A percentile compares a stretch with the other conserved stretches of the same genome.
phyloP scores from a whole-genome alignment of 2,329 filamentous ascomycete genomes.

The Pestalotiopsis sp. region DNA sequence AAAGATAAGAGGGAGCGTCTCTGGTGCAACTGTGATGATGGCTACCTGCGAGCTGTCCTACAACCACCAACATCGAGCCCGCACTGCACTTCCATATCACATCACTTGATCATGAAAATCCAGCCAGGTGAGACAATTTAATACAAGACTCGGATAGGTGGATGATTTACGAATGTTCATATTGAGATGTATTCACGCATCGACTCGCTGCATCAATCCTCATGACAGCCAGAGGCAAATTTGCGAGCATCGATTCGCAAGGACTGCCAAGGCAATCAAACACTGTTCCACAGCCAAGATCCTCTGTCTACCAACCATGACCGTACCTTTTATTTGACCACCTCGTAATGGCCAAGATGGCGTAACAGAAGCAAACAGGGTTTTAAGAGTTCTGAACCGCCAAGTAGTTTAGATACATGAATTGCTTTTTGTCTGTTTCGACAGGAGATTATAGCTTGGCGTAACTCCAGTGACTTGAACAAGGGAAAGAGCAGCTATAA shows the following conservation, averaged over 20 bases:
- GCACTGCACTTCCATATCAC: background rate
- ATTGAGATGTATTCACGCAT: background rate
- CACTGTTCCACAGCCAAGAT: background rate
- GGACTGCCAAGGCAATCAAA: background rate
- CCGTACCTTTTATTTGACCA: background rate
- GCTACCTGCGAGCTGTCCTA: too few species aligned
- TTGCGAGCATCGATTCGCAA: background rate
- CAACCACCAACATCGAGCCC: background rate
- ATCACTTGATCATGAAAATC: too few species aligned
- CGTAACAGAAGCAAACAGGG: background rate
- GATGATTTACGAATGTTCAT: background rate
- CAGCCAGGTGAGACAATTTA: background rate
- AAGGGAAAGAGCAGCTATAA: background rate
- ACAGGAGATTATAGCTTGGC: background rate
- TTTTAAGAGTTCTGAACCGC: background rate
- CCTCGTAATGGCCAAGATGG: background rate
- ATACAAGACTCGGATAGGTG: background rate
- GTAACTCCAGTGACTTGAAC: background rate
- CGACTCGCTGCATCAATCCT: background rate
- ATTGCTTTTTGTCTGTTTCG: background rate
- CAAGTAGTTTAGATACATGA: background rate
- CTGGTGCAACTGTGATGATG: background rate
- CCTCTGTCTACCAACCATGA: background rate
- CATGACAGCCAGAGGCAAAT: background rate
- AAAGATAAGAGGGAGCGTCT: background rate